phyloP scores from a whole-genome alignment of 2,329 filamentous ascomycete genomes.

The Aspergillus japonicus region DNA sequence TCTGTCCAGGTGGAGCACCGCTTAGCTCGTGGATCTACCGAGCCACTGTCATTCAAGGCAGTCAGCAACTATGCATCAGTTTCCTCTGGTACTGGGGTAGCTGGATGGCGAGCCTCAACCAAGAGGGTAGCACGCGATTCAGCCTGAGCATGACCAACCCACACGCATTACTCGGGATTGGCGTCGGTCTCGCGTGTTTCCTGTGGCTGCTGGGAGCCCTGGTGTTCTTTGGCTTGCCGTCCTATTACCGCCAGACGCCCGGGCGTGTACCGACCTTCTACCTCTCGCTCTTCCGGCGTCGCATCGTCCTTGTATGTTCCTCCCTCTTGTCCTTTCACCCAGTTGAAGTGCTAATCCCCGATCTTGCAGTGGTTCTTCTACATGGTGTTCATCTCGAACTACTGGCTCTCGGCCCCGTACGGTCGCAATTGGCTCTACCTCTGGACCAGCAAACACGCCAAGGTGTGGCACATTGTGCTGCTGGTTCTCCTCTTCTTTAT shows the following conservation, averaged over 20 bases:
- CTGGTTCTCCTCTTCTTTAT: conserved; percentile 50
- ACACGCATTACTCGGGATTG: not conserved
- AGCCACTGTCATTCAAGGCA: conserved; percentile 4
- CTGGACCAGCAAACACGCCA: conserved; percentile 56
- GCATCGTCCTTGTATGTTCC: conserved; percentile 2
- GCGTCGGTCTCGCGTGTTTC: conserved; percentile 2
- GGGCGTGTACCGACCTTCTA: conserved; percentile 5
- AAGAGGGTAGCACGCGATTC: not conserved
- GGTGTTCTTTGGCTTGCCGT: conserved; percentile 3
- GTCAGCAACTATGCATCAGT: conserved; percentile 7
- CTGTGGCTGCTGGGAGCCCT: conserved; percentile 4
- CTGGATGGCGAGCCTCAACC: conserved; percentile 6
- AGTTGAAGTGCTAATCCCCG: conserved; percentile 59
- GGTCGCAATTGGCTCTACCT: conserved; percentile 64
- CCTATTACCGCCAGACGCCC: not conserved
- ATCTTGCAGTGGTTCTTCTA: conserved; percentile 50
- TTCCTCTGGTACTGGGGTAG: conserved; percentile 9
- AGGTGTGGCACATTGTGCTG: conserved; percentile 56
- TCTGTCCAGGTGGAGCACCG: conserved; percentile 25
- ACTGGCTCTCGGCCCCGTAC: conserved; percentile 63
- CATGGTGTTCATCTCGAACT: conserved; percentile 63
- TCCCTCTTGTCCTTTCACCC: no score
- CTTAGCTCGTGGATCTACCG: conserved; percentile 7
- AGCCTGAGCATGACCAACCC: conserved; percentile 3
- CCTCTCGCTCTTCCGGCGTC: conserved; percentile 5